Percentiles rank a stretch among this genome's conserved stretches.
These are phyloP conservation scores for Botrytis byssoidea DNA, from an alignment of 2,329 filamentous ascomycete species.

Conservation along the genomic window DNA sequence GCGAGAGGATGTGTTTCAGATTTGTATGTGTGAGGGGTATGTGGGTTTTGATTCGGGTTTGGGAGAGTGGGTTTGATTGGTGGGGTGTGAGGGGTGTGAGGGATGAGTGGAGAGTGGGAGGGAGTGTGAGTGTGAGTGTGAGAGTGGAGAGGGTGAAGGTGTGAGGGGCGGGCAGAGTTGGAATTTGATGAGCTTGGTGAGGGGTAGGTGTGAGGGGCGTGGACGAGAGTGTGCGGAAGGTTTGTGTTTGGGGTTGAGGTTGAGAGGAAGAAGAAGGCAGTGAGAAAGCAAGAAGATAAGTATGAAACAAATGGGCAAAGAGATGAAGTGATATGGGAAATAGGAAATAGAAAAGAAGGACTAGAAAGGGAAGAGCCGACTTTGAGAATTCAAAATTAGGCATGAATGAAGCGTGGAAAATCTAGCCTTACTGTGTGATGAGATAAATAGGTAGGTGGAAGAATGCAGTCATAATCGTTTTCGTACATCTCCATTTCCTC, in stretches of 20 bases:
- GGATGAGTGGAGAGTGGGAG: neutral
- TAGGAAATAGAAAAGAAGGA: neutral
- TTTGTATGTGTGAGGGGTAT: neutral
- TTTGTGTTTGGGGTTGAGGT: neutral
- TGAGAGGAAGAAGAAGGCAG: neutral
- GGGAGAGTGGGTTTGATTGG: neutral
- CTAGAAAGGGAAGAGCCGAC: neutral
- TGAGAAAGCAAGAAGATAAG: neutral
- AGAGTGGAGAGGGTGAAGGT: neutral
- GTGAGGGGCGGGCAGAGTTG: neutral
- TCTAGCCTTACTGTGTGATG: neutral
- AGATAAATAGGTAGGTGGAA: neutral
- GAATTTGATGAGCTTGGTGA: neutral
- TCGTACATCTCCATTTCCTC: neutral
- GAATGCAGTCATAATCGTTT: too few relatives aligned
- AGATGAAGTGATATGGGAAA: neutral
- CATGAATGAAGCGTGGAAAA: neutral
- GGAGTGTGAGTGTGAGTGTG: too few relatives aligned
- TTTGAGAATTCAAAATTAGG: neutral
- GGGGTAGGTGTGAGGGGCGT: neutral
- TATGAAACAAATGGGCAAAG: neutral
- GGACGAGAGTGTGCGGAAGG: neutral
- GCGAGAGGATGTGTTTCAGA: neutral
- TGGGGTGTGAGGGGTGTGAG: neutral
- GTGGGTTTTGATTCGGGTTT: neutral